These are phyloP conservation scores for Colletotrichum melonis DNA, from an alignment of 2,329 filamentous ascomycete species.

Conservation along the genomic window DNA sequence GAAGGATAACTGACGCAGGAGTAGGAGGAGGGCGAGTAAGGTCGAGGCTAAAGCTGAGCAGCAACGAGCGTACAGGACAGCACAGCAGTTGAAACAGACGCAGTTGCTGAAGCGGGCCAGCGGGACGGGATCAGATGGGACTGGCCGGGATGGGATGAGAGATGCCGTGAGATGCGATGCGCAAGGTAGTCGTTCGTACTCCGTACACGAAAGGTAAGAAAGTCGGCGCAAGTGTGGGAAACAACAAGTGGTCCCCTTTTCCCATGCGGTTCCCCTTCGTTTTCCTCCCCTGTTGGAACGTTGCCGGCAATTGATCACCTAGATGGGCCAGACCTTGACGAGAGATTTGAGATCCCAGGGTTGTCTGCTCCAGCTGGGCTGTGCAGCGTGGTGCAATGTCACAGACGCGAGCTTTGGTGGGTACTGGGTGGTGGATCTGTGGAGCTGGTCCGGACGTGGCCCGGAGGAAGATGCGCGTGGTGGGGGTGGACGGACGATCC, in stretches of 20 bases:
- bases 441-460: conserved; percentile 18
- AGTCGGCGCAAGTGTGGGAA: conserved; percentile 2
- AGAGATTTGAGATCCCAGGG: conserved; percentile 16
- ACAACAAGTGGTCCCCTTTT: conserved; percentile 10
- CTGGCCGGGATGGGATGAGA: background rate
- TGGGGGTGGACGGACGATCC: background rate
- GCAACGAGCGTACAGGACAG: background rate
- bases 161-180: background rate
- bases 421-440: conserved; percentile 17
- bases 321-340: background rate
- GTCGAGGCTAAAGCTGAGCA: background rate
- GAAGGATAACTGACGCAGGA: background rate
- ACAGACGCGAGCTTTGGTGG: conserved; percentile 11
- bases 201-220: background rate
- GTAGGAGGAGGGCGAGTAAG: background rate
- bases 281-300: background rate
- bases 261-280: background rate
- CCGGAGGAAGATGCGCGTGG: background rate
- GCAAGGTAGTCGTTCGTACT: background rate
- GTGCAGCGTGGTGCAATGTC: conserved; percentile 25
- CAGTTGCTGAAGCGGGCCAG: background rate
- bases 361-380: conserved; percentile 19
- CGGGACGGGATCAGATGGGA: background rate
- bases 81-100: conserved; percentile 12
- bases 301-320: conserved; percentile 17